phyloP scores from a whole-genome alignment of 352 stramenopile species.

The Phytophthora multivora region DNA sequence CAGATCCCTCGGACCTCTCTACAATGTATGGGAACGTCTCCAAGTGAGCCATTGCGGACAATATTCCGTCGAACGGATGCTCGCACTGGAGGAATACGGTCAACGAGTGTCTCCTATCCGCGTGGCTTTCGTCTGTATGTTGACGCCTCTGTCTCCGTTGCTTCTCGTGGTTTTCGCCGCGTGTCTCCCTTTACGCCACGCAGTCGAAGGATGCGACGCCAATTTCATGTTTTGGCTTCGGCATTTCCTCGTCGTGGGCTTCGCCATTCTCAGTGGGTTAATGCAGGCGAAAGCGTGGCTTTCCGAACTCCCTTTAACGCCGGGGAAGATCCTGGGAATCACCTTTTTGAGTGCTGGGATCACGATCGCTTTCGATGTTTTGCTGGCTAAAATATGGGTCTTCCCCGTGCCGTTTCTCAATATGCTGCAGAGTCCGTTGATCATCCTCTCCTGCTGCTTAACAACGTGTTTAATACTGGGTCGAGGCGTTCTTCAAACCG shows the following conservation, averaged over 20 bases:
- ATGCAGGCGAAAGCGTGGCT: conserved; percentile 35
- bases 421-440: conserved; percentile 20
- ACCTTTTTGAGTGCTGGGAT: conserved; percentile 8
- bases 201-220: conserved; percentile 8
- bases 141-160: conserved; percentile 33
- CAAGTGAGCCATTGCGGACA: conserved; percentile 43
- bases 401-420: conserved; percentile 44
- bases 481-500: background rate
- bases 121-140: conserved; percentile 26
- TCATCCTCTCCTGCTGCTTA: conserved; percentile 3
- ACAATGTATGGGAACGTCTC: conserved; percentile 34
- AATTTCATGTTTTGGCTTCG: conserved; percentile 45
- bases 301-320: conserved; percentile 24
- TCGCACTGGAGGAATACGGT: conserved; percentile 39
- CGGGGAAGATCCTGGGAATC: background rate
- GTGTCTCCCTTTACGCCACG: conserved; percentile 14
- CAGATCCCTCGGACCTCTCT: conserved; percentile 18
- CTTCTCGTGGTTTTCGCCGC: conserved; percentile 18
- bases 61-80: conserved; percentile 43
- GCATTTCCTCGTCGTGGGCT: conserved; percentile 11
- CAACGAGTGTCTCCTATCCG: conserved; percentile 26
- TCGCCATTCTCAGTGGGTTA: conserved; percentile 10
- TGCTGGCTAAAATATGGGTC: conserved; percentile 17
- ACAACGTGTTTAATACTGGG: conserved; percentile 21
- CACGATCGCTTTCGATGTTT: conserved; percentile 2